Percentiles rank a stretch among this genome's conserved stretches.
Evolutionary conservation across 257 asterid genomes (phyloP).

Genomic region (Datura wrightii): DNA sequence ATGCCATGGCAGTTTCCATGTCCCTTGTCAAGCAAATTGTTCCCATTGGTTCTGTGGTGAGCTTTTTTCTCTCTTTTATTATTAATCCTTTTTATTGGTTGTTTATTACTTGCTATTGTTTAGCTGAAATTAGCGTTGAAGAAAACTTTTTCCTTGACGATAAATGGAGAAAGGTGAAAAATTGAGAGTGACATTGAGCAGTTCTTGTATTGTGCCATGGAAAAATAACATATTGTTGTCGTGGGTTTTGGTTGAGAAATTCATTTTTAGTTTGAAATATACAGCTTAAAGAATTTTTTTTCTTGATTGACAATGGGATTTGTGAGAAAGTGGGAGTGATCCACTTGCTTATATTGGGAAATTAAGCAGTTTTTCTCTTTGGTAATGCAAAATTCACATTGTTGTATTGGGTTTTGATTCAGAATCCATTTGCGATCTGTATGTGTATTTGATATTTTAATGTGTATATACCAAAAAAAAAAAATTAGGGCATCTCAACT

Average conservation of each 20-base stretch:
- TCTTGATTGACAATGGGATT: not conserved
- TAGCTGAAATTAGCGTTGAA: not conserved
- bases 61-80: conserved; percentile 31
- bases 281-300: not conserved
- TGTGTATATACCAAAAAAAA: too few relatives aligned
- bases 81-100: not conserved
- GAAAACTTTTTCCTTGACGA: not conserved
- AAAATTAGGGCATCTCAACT: not conserved
- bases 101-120: not conserved
- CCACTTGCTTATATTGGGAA: not conserved
- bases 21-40: conserved; percentile 94
- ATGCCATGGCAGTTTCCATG: conserved; percentile 69
- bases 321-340: not conserved
- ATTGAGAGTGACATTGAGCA: not conserved
- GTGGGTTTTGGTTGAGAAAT: not conserved
- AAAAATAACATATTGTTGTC: not conserved
- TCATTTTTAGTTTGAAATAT: conserved; percentile 9
- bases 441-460: not conserved
- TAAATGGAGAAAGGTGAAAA: not conserved
- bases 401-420: not conserved
- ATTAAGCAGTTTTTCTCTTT: too few relatives aligned
- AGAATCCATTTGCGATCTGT: not conserved
- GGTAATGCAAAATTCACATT: not conserved
- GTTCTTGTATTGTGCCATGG: not conserved
- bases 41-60: conserved; percentile 95